Percentiles rank a stretch among this genome's conserved stretches.
phyloP scores from a whole-genome alignment of 192 early-diverging fungal genomes.

The Kappamyces sp. region DNA sequence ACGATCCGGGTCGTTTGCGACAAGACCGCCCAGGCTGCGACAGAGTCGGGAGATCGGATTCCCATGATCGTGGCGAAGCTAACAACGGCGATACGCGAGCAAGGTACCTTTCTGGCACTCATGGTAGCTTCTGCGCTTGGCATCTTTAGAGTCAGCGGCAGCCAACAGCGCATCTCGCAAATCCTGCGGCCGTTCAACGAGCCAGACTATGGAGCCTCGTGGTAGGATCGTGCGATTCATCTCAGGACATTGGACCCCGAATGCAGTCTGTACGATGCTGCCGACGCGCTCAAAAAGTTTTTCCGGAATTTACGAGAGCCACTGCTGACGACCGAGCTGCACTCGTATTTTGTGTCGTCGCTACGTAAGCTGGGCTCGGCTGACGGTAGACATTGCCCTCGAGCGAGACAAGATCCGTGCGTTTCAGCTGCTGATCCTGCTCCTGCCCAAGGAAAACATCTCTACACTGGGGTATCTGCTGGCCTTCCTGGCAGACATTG shows the following conservation, averaged over 20 bases:
- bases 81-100: slow-evolving; percentile 36
- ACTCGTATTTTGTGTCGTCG: slow-evolving; percentile 37
- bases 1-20: not conserved
- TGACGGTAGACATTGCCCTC: slow-evolving; percentile 31
- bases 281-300: slow-evolving; percentile 43
- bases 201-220: not conserved
- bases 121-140: slow-evolving; percentile 34
- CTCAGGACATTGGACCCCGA: slow-evolving; percentile 31
- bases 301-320: slow-evolving; percentile 43
- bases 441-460: slow-evolving; percentile 40
- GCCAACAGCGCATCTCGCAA: slow-evolving; percentile 34
- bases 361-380: slow-evolving; percentile 22
- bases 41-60: slow-evolving; percentile 19
- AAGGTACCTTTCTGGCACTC: slow-evolving; percentile 22
- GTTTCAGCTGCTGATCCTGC: slow-evolving; percentile 38
- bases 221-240: not conserved
- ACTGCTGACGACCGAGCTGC: slow-evolving; percentile 36
- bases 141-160: slow-evolving; percentile 46
- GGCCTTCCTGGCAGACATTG: slow-evolving; percentile 32
- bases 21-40: slow-evolving; percentile 25
- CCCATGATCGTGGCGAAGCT: slow-evolving; percentile 21
- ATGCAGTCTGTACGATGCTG: slow-evolving; percentile 44
- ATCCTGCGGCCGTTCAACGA: slow-evolving; percentile 15
- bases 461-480: slow-evolving; percentile 37
- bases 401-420: slow-evolving; percentile 31